Evolutionary conservation across 2,329 filamentous ascomycete species (phyloP), one percentile per base, ranked within the genome.

Genomic region (Fusarium sp.): DNA sequence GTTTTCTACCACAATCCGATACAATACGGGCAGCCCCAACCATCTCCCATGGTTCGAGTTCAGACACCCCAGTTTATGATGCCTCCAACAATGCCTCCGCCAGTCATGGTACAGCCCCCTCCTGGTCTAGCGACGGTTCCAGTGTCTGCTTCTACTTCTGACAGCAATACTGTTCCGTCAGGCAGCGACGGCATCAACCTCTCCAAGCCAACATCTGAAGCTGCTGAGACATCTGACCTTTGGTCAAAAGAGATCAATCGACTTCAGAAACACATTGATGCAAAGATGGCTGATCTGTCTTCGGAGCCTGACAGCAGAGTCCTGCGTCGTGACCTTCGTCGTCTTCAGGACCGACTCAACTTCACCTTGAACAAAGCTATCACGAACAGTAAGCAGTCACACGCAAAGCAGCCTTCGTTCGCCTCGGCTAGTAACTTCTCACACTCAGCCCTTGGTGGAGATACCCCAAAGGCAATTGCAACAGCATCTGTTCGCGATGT

Each of bases 271-370:
- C 33, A 69, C 5, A 71, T 79, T 16, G 73, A 78, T 26, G 50
- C 57, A 3, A 74, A 73, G 45, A 71, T 73, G 59, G 58, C 62
- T 11, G 61, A 67, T n/a, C 49, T 79, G 18, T 67, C 73, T 4
- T 62, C 58, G 11, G 56, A 70, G 9, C 74, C 78, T 5, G 45
- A 57, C 18, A 66, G 77, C 28, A 23, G 33, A 13, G 40, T 55
- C 4, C 53, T 79, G n/a, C 71, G 72, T 16, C 56, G 57, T 8
- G 69, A 76, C 10, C 41, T 75, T 36, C 65, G 73, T 11, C 59
- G 44, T n/a, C 65, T 79, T 3, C 78, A 79, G 50, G 54, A 72
- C 37, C 61, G 71, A 42, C 71, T 80, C 26, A 78, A 79, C 42
- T 41, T 51, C 20, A 70, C 71, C 6, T 31, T 80, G 26, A 76